Evolutionary conservation across 495 filamentous ascomycete species (phyloP).

Genomic region (Penicillium arizonense): DNA sequence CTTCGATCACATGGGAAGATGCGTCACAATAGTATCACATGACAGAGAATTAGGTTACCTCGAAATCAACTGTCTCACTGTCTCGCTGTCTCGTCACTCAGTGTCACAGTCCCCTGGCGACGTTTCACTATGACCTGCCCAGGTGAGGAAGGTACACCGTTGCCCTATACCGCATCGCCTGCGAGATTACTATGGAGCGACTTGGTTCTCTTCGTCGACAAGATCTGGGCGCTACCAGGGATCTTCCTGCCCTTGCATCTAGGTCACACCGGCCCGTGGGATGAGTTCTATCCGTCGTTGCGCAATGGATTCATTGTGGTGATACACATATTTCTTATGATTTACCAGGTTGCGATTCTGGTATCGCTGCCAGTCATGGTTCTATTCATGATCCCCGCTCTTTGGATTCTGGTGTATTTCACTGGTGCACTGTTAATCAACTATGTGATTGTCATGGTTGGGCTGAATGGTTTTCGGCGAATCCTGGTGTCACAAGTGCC

Average conservation of each 20-base stretch:
- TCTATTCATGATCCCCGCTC: constrained; percentile 43
- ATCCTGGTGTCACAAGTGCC: constrained; percentile 27
- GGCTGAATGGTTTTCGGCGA: constrained; percentile 40
- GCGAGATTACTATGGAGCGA: constrained; percentile 54
- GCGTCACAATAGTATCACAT: no score
- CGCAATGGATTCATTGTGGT: constrained; percentile 49
- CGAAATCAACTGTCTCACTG: no score
- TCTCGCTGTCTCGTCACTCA: background rate
- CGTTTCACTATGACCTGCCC: constrained; percentile 9
- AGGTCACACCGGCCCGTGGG: constrained; percentile 46
- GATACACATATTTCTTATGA: constrained; percentile 49
- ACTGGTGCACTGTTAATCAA: constrained; percentile 44
- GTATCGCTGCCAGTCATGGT: constrained; percentile 47
- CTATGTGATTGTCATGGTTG: constrained; percentile 40
- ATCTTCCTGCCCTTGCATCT: constrained; percentile 53
- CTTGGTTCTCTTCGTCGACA: constrained; percentile 50
- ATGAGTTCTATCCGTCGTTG: constrained; percentile 54
- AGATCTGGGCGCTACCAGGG: constrained; percentile 48
- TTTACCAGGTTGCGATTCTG: constrained; percentile 36
- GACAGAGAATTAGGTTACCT: no score
- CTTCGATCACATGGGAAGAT: no score
- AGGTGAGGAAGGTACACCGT: constrained; percentile 16
- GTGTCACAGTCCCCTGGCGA: background rate
- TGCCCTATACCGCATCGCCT: constrained; percentile 60
- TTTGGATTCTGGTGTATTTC: constrained; percentile 46